A percentile compares a stretch with the other conserved stretches of the same genome.
Evolutionary conservation across 2,329 filamentous ascomycete genomes (phyloP).

Genomic region (Colletotrichum navitas): DNA sequence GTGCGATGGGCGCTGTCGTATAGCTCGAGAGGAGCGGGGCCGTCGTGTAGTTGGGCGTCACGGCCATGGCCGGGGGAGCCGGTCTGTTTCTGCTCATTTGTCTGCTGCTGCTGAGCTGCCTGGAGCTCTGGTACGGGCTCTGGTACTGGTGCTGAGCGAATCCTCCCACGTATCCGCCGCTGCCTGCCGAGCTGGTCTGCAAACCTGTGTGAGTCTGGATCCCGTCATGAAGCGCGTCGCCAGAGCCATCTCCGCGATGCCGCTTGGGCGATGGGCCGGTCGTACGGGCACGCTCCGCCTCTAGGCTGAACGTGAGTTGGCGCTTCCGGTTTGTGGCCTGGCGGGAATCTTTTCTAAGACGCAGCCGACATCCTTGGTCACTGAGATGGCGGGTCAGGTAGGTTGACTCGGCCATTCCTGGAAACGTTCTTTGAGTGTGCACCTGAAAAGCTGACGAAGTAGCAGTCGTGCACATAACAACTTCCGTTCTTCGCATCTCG

Average conservation of each 20-base stretch:
- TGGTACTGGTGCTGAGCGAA: not conserved
- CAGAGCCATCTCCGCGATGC: not conserved
- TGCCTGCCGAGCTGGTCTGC: not conserved
- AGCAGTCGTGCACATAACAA: slow-evolving; percentile 51
- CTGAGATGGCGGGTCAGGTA: slow-evolving; percentile 84
- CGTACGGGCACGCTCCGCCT: slow-evolving; percentile 3
- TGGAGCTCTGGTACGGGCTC: slow-evolving; percentile 1
- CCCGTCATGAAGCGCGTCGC: not conserved
- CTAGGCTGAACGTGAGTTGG: not conserved
- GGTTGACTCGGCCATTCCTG: slow-evolving; percentile 85
- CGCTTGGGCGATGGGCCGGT: slow-evolving; percentile 3
- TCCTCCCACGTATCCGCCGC: not conserved
- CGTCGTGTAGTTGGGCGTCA: not conserved
- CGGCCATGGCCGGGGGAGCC: not conserved
- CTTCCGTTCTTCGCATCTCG: slow-evolving; percentile 57
- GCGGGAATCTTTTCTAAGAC: slow-evolving; percentile 85
- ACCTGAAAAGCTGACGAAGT: slow-evolving; percentile 78
- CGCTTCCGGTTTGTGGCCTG: slow-evolving; percentile 62
- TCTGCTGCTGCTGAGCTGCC: not conserved
- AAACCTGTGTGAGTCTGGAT: not conserved
- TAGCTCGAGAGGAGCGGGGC: not conserved
- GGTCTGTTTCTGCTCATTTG: not conserved
- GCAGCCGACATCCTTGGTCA: slow-evolving; percentile 86
- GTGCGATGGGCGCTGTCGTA: not conserved
- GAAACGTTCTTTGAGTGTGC: slow-evolving; percentile 76